Evolutionary conservation across 148 eudicot species (phyloP).

Genomic region (Fagopyrum esculentum): DNA sequence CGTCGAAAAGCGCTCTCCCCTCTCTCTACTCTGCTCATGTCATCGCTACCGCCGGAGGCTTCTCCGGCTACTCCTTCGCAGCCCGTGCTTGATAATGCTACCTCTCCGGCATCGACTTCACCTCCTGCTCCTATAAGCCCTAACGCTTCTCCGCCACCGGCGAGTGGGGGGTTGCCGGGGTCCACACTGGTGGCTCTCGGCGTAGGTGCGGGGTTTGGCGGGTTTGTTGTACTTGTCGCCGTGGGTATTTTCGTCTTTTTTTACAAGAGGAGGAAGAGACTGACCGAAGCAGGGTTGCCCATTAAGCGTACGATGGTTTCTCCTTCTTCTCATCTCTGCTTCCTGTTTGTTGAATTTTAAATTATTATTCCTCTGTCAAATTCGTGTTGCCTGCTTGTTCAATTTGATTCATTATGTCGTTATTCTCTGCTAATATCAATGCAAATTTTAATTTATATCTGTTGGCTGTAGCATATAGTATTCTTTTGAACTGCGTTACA

Average conservation of each 20-base stretch:
- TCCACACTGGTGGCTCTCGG: conserved; percentile 39
- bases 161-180: conserved; percentile 10
- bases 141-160: conserved; percentile 1
- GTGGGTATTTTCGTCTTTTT: conserved; percentile 57
- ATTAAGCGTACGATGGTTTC: conserved; percentile 7
- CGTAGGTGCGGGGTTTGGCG: conserved; percentile 65
- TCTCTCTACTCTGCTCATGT: neutral
- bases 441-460: neutral
- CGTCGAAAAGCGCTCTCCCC: neutral
- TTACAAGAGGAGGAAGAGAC: conserved; percentile 34
- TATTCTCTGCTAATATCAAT: conserved; percentile 1
- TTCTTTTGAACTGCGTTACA: neutral
- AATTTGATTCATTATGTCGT: conserved; percentile 6
- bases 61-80: conserved; percentile 4
- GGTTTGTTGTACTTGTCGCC: conserved; percentile 41
- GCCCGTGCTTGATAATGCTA: conserved; percentile 8
- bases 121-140: conserved; percentile 13
- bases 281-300: conserved; percentile 16
- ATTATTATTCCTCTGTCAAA: neutral
- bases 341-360: neutral
- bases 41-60: conserved; percentile 14
- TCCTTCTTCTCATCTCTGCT: neutral
- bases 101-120: neutral
- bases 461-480: neutral
- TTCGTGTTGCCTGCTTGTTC: neutral